Evolutionary conservation across 140 eudicot genomes (phyloP).

Genomic region (Cichorium intybus): DNA sequence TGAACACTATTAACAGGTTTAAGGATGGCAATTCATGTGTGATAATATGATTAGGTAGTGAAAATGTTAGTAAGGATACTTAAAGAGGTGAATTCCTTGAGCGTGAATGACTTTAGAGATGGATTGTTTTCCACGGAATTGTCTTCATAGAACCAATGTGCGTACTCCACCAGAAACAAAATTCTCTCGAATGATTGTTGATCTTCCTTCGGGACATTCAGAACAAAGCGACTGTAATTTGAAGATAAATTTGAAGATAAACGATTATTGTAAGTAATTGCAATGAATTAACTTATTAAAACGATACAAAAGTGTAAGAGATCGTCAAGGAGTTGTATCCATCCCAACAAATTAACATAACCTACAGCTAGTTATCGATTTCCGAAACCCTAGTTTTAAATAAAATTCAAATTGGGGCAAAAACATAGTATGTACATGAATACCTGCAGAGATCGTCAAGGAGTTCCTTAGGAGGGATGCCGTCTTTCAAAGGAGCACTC

Average conservation of each 20-base stretch:
- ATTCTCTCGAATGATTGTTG: constrained; percentile 97
- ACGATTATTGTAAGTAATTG: not conserved
- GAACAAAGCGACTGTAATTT: constrained; percentile 81
- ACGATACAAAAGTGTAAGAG: not conserved
- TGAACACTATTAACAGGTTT: constrained; percentile 65
- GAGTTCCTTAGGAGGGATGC: constrained; percentile 93
- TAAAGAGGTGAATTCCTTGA: constrained; percentile 90
- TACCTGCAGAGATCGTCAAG: constrained; percentile 99
- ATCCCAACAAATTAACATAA: not conserved
- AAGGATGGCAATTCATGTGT: constrained; percentile 39
- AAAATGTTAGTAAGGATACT: constrained; percentile 60
- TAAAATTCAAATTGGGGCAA: constrained; percentile 1
- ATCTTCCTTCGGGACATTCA: constrained; percentile 96
- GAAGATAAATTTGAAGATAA: constrained; percentile 9
- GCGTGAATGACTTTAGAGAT: constrained; percentile 81
- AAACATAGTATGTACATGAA: not conserved
- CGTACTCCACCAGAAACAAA: constrained; percentile 93
- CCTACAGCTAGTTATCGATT: not conserved
- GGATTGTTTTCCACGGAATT: constrained; percentile 93
- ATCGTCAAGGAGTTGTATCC: too few relatives aligned
- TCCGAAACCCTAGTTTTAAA: constrained; percentile 19
- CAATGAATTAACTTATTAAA: not conserved
- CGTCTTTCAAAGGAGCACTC: constrained; percentile 66
- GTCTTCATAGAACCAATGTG: constrained; percentile 99
- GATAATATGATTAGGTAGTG: not conserved